Evolutionary conservation across 441 rosid genomes (phyloP).

Genomic region (Adansonia rubrostipa): DNA sequence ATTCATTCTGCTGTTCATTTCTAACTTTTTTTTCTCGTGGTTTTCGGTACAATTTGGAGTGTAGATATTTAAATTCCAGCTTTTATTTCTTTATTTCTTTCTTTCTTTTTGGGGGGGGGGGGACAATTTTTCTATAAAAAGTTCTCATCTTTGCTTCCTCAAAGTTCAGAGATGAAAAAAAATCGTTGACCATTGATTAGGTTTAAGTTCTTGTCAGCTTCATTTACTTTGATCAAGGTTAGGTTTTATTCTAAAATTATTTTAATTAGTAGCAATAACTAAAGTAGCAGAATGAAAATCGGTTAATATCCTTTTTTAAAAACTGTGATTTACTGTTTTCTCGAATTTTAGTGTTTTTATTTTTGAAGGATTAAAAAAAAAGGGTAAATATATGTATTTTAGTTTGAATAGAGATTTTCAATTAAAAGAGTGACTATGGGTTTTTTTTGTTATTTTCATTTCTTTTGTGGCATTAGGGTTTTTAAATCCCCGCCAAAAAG

Average conservation of each 20-base stretch:
- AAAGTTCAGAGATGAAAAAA: not conserved
- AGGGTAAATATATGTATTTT: not conserved
- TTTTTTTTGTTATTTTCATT: not conserved
- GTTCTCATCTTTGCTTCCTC: conserved; percentile 27
- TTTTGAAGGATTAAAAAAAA: not conserved
- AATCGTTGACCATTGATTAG: conserved; percentile 6
- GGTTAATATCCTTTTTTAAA: not conserved
- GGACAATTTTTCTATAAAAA: not conserved
- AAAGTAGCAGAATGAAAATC: not conserved
- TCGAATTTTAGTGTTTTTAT: not conserved
- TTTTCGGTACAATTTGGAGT: not conserved
- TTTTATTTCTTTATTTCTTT: not conserved
- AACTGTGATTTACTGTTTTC: not conserved
- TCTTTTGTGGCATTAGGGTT: conserved; percentile 21
- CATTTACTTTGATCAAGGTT: conserved; percentile 10
- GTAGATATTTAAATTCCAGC: not conserved
- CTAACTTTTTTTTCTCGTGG: not conserved
- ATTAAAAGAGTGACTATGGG: not conserved
- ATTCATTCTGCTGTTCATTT: not conserved
- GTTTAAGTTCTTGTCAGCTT: not conserved
- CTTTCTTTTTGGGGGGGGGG: too few relatives aligned
- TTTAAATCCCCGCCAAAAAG: conserved; percentile 39
- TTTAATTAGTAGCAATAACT: not conserved
- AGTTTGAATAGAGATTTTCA: conserved; percentile 35
- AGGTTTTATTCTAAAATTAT: conserved; percentile 8